Evolutionary conservation across 306 rosid genomes (phyloP).

Genomic region (Astragalus membranaceus): DNA sequence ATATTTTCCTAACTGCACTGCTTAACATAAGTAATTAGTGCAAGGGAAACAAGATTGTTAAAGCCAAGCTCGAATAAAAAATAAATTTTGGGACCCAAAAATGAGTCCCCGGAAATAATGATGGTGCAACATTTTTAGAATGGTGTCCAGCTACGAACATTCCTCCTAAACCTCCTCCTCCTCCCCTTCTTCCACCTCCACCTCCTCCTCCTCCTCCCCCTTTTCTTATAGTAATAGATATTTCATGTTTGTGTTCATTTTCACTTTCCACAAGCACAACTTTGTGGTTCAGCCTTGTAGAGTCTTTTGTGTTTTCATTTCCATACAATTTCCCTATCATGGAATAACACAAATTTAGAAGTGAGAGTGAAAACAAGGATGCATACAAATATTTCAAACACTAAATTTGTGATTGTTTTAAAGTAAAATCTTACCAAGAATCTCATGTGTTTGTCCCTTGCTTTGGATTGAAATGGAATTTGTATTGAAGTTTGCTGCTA

Average conservation of each 20-base stretch:
- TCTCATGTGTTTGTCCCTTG: slow-evolving; percentile 5
- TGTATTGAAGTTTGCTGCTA: not conserved
- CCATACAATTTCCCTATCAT: slow-evolving; percentile 11
- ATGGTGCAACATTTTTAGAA: slow-evolving; percentile 4
- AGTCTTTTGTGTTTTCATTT: slow-evolving; percentile 3
- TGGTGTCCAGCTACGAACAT: not conserved
- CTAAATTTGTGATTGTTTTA: not conserved
- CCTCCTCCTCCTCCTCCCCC: not conserved
- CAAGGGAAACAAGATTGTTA: not conserved
- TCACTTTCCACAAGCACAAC: slow-evolving; percentile 1
- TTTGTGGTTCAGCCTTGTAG: not conserved
- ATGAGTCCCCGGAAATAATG: not conserved
- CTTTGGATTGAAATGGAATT: not conserved
- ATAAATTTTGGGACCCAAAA: not conserved
- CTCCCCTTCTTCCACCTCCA: not conserved
- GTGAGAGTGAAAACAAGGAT: not conserved
- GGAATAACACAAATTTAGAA: not conserved
- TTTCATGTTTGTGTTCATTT: not conserved
- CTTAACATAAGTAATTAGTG: not conserved
- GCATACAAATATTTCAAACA: not conserved
- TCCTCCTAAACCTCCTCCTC: not conserved
- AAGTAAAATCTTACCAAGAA: too few species aligned
- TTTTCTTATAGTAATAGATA: not conserved
- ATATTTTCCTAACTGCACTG: too few species aligned
- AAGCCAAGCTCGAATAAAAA: not conserved